A percentile compares a stretch with the other conserved stretches of the same genome.
Conservation (phyloP, 805 yeast genomes). For the Sugiyamaella americana region DNA sequence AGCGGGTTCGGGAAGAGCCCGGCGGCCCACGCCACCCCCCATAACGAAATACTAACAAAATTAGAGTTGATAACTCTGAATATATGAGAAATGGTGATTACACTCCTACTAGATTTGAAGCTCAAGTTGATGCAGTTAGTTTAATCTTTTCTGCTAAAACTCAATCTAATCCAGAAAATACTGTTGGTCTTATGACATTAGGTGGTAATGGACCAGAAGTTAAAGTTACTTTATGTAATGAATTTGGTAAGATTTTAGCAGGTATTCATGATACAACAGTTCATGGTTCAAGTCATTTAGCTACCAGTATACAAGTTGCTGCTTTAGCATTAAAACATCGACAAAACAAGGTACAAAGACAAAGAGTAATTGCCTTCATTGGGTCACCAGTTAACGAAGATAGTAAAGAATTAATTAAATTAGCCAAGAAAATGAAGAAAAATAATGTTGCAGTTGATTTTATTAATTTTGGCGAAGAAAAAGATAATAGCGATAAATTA, state of each 20-base stretch:
- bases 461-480: conserved; percentile 87
- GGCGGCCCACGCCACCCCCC: no score
- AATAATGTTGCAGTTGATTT: conserved; percentile 86
- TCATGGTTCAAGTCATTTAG: conserved; percentile 59
- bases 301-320: conserved; percentile 89
- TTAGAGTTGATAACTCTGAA: conserved; percentile 83
- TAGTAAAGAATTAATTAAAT: conserved; percentile 65
- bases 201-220: conserved; percentile 80
- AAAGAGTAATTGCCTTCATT: conserved; percentile 82
- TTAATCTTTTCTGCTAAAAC: conserved; percentile 79
- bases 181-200: conserved; percentile 85
- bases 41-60: conserved; percentile 3
- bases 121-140: conserved; percentile 87
- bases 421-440: conserved; percentile 90
- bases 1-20: no score
- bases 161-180: conserved; percentile 85
- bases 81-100: conserved; percentile 95
- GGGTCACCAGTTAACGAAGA: conserved; percentile 76
- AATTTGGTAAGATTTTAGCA: conserved; percentile 75
- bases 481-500: conserved; percentile 65
- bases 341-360: conserved; percentile 87
- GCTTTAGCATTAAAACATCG: conserved; percentile 90
- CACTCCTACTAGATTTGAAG: conserved; percentile 79
- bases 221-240: conserved; percentile 80
- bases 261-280: conserved; percentile 77